Evolutionary conservation across 495 filamentous ascomycete species (phyloP).

Genomic region (Neurospora sp.): DNA sequence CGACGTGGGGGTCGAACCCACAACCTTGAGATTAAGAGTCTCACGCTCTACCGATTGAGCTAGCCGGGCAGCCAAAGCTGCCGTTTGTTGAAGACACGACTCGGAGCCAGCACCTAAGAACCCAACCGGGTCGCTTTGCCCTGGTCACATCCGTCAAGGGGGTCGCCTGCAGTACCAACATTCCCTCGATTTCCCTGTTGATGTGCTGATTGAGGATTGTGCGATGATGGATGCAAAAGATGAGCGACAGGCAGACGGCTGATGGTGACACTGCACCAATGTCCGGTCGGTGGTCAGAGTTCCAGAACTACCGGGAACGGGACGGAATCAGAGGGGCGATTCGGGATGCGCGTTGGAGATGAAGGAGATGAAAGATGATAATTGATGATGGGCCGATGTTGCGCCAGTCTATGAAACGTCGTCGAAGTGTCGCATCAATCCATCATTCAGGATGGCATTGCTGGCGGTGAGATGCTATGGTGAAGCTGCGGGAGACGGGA

Average conservation of each 20-base stretch:
- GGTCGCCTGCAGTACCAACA: background rate
- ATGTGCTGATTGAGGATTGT: background rate
- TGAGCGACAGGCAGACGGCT: background rate
- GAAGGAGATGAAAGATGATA: background rate
- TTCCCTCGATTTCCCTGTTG: background rate
- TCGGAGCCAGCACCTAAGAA: background rate
- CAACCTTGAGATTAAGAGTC: conserved; percentile 44
- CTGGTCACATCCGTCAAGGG: background rate
- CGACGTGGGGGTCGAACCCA: background rate
- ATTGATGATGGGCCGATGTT: background rate
- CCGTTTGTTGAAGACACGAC: background rate
- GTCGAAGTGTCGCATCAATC: background rate
- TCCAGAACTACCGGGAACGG: background rate
- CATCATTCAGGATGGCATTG: background rate
- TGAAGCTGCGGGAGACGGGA: background rate
- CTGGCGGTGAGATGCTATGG: background rate
- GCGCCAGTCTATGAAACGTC: background rate
- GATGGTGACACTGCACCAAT: background rate
- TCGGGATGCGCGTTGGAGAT: background rate
- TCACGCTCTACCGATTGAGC: conserved; percentile 69
- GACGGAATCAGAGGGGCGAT: background rate
- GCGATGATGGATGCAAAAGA: background rate
- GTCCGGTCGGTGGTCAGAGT: background rate
- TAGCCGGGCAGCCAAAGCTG: conserved; percentile 29
- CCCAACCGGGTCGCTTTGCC: fast-evolving